A percentile compares a stretch with the other conserved stretches of the same genome.
These are phyloP conservation scores for Asterochloris erici DNA, from an alignment of 139 green algal genomes.

Conservation along the genomic window DNA sequence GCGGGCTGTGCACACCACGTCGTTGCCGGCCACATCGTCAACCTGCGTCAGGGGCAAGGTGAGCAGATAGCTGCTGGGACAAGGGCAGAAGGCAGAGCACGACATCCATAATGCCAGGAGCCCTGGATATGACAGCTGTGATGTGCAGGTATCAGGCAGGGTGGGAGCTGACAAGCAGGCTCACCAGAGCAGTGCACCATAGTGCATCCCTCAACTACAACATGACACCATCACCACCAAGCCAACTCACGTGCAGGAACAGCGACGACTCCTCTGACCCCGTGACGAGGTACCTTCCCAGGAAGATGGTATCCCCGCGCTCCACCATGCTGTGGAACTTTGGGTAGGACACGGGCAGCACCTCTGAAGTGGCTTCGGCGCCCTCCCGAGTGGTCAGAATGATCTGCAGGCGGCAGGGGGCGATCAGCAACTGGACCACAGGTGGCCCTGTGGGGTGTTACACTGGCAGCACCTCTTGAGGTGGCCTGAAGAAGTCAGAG, in stretches of 20 bases:
- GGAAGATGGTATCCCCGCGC: constrained; percentile 80
- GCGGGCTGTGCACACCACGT: constrained; percentile 72
- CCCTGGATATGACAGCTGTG: neutral
- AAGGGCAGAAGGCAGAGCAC: too few relatives aligned
- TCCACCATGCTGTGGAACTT: constrained; percentile 67
- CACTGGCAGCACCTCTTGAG: too few relatives aligned
- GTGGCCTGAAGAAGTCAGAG: too few relatives aligned
- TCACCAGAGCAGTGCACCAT: neutral
- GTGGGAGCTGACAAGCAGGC: neutral
- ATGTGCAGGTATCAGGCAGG: neutral
- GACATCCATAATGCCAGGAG: neutral
- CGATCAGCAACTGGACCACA: neutral
- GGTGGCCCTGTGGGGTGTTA: too few relatives aligned
- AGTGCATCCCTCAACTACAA: too few relatives aligned
- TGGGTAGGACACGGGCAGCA: constrained; percentile 79
- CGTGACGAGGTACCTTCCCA: constrained; percentile 88
- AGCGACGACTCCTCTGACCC: constrained; percentile 78
- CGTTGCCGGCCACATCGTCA: constrained; percentile 37
- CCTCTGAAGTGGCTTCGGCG: constrained; percentile 33
- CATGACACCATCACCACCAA: neutral
- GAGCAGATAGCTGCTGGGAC: too few relatives aligned
- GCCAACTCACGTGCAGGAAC: constrained; percentile 67
- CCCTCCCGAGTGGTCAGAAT: constrained; percentile 19
- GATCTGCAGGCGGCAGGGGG: constrained; percentile 23
- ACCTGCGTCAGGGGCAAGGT: constrained; percentile 31